Percentiles rank a stretch among this genome's conserved stretches.
Conservation (phyloP, 2,329 filamentous ascomycete genomes). For the Periconia digitata region DNA sequence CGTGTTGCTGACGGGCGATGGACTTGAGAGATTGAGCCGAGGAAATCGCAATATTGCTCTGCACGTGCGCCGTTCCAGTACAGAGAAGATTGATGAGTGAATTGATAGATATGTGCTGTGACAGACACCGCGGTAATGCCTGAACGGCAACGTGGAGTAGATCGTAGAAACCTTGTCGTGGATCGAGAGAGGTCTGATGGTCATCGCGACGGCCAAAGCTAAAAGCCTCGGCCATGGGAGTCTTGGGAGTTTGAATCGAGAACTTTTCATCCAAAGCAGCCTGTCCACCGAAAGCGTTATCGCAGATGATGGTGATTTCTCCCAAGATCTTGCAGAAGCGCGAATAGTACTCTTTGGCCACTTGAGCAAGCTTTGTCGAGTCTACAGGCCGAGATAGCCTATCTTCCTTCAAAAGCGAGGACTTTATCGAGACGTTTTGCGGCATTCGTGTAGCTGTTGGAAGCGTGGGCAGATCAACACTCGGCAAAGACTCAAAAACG, state of each 20-base stretch:
- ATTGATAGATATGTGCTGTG: slow-evolving; percentile 87
- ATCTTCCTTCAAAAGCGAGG: slow-evolving; percentile 57
- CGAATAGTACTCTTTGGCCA: slow-evolving; percentile 80
- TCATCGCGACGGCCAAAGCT: slow-evolving; percentile 85
- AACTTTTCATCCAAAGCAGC: slow-evolving; percentile 96
- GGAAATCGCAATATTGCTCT: slow-evolving; percentile 86
- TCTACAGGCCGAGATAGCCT: slow-evolving; percentile 66
- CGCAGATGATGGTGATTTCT: slow-evolving; percentile 93
- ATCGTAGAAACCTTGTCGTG: slow-evolving; percentile 94
- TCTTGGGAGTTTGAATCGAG: slow-evolving; percentile 82
- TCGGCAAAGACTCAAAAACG: slow-evolving; percentile 55
- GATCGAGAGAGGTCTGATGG: slow-evolving; percentile 70
- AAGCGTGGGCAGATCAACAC: slow-evolving; percentile 34
- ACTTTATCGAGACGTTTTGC: slow-evolving; percentile 37
- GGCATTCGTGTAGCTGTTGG: slow-evolving; percentile 37
- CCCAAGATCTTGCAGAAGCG: slow-evolving; percentile 94
- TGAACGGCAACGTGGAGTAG: slow-evolving; percentile 93
- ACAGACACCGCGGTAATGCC: slow-evolving; percentile 89
- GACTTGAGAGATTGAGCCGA: slow-evolving; percentile 93
- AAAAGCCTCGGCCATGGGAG: slow-evolving; percentile 91
- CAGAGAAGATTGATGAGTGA: slow-evolving; percentile 92
- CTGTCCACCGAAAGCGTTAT: slow-evolving; percentile 95
- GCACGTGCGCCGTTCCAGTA: slow-evolving; percentile 94
- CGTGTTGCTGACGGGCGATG: slow-evolving; percentile 89
- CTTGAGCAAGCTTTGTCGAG: slow-evolving; percentile 67